These are phyloP conservation scores for Adansonia gregorii DNA, from an alignment of 441 rosid genomes.

Conservation along the genomic window DNA sequence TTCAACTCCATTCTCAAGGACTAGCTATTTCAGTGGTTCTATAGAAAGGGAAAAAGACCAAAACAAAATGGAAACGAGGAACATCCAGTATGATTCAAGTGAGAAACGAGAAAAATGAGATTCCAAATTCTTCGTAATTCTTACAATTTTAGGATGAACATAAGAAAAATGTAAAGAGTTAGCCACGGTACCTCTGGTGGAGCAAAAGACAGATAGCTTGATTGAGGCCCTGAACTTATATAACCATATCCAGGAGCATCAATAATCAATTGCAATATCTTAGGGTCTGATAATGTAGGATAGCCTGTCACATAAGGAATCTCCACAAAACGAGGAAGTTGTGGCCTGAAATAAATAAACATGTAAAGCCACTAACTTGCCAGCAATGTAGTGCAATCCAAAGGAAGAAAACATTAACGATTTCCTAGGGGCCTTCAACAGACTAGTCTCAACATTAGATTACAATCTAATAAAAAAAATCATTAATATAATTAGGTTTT, in stretches of 20 bases:
- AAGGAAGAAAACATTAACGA: neutral
- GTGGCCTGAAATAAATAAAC: conserved; percentile 52
- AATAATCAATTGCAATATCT: conserved; percentile 44
- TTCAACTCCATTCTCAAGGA: neutral
- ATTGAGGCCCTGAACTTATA: conserved; percentile 40
- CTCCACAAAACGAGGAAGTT: conserved; percentile 59
- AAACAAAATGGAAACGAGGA: neutral
- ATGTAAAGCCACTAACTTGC: conserved; percentile 2
- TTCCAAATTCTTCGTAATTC: neutral
- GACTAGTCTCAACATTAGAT: neutral
- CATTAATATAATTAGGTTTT: neutral
- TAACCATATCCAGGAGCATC: conserved; percentile 47
- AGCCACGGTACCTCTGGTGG: conserved; percentile 75
- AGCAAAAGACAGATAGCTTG: conserved; percentile 78
- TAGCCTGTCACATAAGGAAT: conserved; percentile 67
- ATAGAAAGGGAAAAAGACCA: neutral
- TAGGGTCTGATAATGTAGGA: conserved; percentile 65
- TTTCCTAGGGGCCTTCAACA: neutral
- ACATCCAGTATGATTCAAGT: neutral
- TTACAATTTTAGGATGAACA: neutral
- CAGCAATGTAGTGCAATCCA: neutral
- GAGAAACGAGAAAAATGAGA: neutral
- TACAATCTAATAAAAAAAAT: neutral
- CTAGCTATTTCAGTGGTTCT: neutral
- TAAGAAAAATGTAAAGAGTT: neutral